Base-by-base conservation (phyloP, 2,329 filamentous ascomycete genomes). In the Penicillium sp. region DNA sequence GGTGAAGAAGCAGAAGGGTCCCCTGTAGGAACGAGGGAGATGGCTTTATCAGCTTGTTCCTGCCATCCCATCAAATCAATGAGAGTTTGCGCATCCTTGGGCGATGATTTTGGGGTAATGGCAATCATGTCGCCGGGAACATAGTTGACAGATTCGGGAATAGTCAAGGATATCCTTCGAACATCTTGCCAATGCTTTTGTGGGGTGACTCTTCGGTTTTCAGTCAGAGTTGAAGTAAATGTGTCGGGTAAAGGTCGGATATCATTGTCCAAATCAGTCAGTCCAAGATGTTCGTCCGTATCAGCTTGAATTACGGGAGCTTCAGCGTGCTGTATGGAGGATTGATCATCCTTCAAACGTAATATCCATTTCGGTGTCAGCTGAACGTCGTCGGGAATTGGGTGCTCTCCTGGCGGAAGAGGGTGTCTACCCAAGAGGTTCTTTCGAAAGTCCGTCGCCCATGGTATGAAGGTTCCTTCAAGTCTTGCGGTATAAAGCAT, bases 111-210 rank as follows among this genome's bases (percentile, higher is more conserved):
- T 4, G 94, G 93, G 53, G 88, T 91, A 15, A 99, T 83, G 5
- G 86, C 85, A 6, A 96, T 76, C 20, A 90, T 87, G 62, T 96
- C 90, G 5, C 93, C 92, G 0, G 94, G 91, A 0, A 66, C 68
- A 63, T 86, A 88, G 39, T 69, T 75, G 68, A 74, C 70, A 2
- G 65, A 59, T 39, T 64, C 67, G 3, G 72, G 62, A 10, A 78
- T 72, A 9, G 68, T 78, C 12, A 97, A 78, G 1, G 78, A 80
- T n/a, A 97, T 73, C 46, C 89, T 83, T 0, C 94, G 88, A 37
- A 97, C 93, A 74, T 99, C 94, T 75, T 99, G 94, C 87, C 91
- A 97, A 73, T 99, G 94, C 1, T 78, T 76, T 1, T 70, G 42
- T 0, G 92, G 86, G 0, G 94, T 99, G 5, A 96, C 71, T 13